Conservation (phyloP, 2,329 filamentous ascomycete species). For the Aspergillus hortae region DNA sequence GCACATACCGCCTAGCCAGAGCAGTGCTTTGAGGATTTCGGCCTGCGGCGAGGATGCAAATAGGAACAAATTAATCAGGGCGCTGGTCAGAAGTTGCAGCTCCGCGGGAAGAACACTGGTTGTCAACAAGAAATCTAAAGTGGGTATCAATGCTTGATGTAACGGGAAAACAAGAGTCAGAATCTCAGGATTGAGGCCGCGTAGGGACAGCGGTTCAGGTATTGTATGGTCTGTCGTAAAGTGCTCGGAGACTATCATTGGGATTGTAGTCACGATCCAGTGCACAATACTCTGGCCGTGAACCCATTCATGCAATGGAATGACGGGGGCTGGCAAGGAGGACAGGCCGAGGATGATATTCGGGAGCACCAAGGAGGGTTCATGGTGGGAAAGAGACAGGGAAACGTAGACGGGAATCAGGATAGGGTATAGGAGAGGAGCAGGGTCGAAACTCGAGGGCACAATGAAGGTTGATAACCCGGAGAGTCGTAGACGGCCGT, state of each 20-base stretch:
- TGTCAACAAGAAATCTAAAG: constrained; percentile 76
- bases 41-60: constrained; percentile 78
- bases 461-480: constrained; percentile 54
- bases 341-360: constrained; percentile 80
- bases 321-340: constrained; percentile 67
- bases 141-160: constrained; percentile 70
- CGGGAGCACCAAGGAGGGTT: constrained; percentile 62
- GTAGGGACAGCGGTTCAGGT: constrained; percentile 28
- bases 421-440: constrained; percentile 82
- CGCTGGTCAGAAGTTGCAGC: constrained; percentile 78
- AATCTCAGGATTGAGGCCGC: constrained; percentile 53
- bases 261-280: constrained; percentile 72
- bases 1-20: constrained; percentile 79
- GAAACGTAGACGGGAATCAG: constrained; percentile 73
- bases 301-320: constrained; percentile 60
- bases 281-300: constrained; percentile 66
- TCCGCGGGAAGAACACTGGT: constrained; percentile 86
- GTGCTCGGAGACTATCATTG: constrained; percentile 55
- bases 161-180: constrained; percentile 72
- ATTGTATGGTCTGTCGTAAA: constrained; percentile 32
- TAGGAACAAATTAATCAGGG: constrained; percentile 75
- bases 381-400: constrained; percentile 64
- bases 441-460: constrained; percentile 81
- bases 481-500: constrained; percentile 26
- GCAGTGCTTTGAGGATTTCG: constrained; percentile 75